A percentile compares a stretch with the other conserved stretches of the same genome.
Conservation (phyloP, 148 eudicot genomes). For the Chenopodium album region DNA sequence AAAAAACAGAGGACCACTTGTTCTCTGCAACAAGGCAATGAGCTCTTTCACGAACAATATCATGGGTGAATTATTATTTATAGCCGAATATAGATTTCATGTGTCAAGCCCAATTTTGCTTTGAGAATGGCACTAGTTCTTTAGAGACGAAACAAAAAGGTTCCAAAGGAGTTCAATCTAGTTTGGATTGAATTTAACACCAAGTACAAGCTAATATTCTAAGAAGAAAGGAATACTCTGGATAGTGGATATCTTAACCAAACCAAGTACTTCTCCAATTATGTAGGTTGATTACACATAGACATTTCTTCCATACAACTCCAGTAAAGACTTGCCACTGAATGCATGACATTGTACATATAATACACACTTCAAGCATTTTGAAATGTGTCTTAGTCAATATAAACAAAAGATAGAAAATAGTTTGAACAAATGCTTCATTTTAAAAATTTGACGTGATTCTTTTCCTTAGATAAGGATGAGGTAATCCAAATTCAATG, state of each 20-base stretch:
- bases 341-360: neutral
- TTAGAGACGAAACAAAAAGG: neutral
- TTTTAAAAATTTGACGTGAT: neutral
- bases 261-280: neutral
- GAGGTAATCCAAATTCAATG: neutral
- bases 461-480: neutral
- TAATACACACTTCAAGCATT: neutral
- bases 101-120: slow-evolving; percentile 2
- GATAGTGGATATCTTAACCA: too few relatives aligned
- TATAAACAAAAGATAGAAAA: neutral
- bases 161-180: neutral
- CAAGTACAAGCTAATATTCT: neutral
- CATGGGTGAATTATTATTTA: neutral
- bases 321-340: neutral
- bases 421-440: neutral
- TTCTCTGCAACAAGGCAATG: slow-evolving; percentile 3
- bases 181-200: neutral
- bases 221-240: slow-evolving; percentile 4
- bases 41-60: neutral
- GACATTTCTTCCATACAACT: neutral
- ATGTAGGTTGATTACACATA: neutral
- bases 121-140: slow-evolving; percentile 1
- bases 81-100: neutral
- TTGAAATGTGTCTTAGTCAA: neutral
- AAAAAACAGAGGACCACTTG: neutral